phyloP scores from a whole-genome alignment of 305 asterid species.

The Fraxinus sp. region DNA sequence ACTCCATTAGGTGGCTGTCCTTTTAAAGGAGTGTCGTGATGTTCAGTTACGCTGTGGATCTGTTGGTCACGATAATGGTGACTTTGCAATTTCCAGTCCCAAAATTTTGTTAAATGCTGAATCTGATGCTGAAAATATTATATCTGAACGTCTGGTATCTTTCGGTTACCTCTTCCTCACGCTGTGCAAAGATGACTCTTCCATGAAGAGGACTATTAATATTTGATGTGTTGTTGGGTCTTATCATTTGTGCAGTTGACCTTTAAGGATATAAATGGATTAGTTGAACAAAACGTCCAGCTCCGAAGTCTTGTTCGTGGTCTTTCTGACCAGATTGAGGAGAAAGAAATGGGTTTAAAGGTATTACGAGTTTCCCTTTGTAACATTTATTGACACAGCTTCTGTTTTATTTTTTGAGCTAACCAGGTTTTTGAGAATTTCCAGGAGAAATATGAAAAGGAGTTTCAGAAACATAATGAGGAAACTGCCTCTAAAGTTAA shows the following conservation, averaged over 20 bases:
- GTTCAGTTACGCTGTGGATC: slow-evolving; percentile 94
- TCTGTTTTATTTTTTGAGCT: slow-evolving; percentile 12
- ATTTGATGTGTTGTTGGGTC: slow-evolving; percentile 10
- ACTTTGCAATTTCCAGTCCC: slow-evolving; percentile 34
- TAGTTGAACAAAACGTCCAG: slow-evolving; percentile 87
- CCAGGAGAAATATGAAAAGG: slow-evolving; percentile 69
- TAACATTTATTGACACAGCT: neutral
- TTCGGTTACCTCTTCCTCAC: slow-evolving; percentile 6
- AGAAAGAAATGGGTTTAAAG: slow-evolving; percentile 71
- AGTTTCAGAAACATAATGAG: slow-evolving; percentile 61
- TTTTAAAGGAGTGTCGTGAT: slow-evolving; percentile 92
- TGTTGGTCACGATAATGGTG: slow-evolving; percentile 35
- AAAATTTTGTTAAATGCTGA: slow-evolving; percentile 31
- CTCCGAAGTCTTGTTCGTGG: slow-evolving; percentile 68
- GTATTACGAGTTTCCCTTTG: slow-evolving; percentile 28
- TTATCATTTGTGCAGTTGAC: slow-evolving; percentile 53
- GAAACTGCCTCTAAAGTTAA: slow-evolving; percentile 68
- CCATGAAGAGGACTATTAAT: neutral
- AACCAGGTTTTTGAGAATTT: slow-evolving; percentile 18
- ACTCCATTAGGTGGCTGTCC: slow-evolving; percentile 65
- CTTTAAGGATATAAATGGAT: slow-evolving; percentile 84
- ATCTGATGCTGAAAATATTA: slow-evolving; percentile 41
- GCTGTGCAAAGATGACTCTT: neutral
- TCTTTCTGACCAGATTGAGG: slow-evolving; percentile 72
- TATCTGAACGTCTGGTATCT: slow-evolving; percentile 56